These are phyloP conservation scores for Phytophthora fragariaefolia DNA, from an alignment of 352 stramenopile species.

Conservation along the genomic window DNA sequence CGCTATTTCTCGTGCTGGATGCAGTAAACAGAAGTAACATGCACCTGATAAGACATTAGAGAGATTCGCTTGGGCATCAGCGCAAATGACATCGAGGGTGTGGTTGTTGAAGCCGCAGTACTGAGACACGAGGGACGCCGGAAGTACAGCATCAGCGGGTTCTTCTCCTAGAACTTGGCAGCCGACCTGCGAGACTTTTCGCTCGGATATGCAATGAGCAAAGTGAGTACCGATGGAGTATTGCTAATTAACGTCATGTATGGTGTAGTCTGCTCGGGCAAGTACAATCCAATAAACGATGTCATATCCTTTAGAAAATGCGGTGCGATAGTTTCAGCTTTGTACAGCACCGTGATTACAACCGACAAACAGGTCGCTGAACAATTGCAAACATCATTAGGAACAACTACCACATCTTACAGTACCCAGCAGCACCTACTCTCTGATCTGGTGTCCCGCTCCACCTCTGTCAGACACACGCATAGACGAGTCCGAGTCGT, in stretches of 20 bases:
- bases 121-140: slow-evolving; percentile 53
- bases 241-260: slow-evolving; percentile 87
- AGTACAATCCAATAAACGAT: slow-evolving; percentile 79
- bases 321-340: slow-evolving; percentile 71
- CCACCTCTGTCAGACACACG: slow-evolving; percentile 66
- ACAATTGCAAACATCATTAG: slow-evolving; percentile 6
- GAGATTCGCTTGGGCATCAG: slow-evolving; percentile 86
- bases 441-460: slow-evolving; percentile 42
- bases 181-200: slow-evolving; percentile 75
- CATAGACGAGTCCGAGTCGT: slow-evolving; percentile 78
- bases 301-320: slow-evolving; percentile 76
- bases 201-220: slow-evolving; percentile 79
- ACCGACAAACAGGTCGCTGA: slow-evolving; percentile 69
- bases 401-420: not conserved
- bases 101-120: slow-evolving; percentile 6
- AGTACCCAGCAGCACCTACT: slow-evolving; percentile 48
- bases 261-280: slow-evolving; percentile 81
- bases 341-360: slow-evolving; percentile 81
- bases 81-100: slow-evolving; percentile 75
- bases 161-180: slow-evolving; percentile 86
- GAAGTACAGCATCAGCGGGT: slow-evolving; percentile 85
- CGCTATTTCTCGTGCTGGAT: slow-evolving; percentile 81
- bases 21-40: slow-evolving; percentile 82
- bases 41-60: slow-evolving; percentile 87
- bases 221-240: slow-evolving; percentile 75